Evolutionary conservation across 2,329 filamentous ascomycete genomes (phyloP), one percentile per base, ranked within the genome.

Genomic region (Zalaria obscura): DNA sequence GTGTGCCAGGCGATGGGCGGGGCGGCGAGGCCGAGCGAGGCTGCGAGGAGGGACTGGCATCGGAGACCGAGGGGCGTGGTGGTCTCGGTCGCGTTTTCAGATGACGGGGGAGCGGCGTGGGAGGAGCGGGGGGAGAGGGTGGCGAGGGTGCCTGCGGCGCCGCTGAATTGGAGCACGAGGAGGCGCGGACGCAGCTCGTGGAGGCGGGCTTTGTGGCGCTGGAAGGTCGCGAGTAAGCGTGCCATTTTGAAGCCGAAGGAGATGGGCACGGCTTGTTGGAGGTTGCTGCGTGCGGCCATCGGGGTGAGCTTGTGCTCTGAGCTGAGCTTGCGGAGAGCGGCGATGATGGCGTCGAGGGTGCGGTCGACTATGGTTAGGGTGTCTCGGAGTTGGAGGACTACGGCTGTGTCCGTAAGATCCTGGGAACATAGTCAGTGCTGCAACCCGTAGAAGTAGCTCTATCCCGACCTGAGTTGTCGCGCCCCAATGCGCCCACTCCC

Each of bases 221-320:
- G 50, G 42, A 55, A 53, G 31, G 45, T 44, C 25, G 54, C 51
- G 25, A 57, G 48, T 35, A 55, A 52, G 32, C 55, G 49, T 5
- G 55, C 55, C 28, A 51, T 50, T 41, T 58, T 58, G 45, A 55
- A 58, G 25, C 55, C 55, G 37, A 55, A 57, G 4, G 55, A 55
- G 5, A 57, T 50, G 3, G 55, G 55, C 2, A 58, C 42, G 3
- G 55, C 55, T 35, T 56, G 55, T 40, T 58, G 55, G 5, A 58
- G 42, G 40, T 58, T 54, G 1, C 53, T 49, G 5, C 54, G 47
- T 2, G 52, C 54, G n/a, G 54, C 47, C 52, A 56, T 52, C 5
- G 52, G 54, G 4, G 51, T 52, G 26, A 43, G 39, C 35, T 44
- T 51, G 42, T 56, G 47, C 27, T 41, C 47, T 25, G 50, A 40